Evolutionary conservation across 768 basidiomycete genomes (phyloP), one percentile per base, ranked within the genome.

Genomic region (Multifurca ochricompacta): DNA sequence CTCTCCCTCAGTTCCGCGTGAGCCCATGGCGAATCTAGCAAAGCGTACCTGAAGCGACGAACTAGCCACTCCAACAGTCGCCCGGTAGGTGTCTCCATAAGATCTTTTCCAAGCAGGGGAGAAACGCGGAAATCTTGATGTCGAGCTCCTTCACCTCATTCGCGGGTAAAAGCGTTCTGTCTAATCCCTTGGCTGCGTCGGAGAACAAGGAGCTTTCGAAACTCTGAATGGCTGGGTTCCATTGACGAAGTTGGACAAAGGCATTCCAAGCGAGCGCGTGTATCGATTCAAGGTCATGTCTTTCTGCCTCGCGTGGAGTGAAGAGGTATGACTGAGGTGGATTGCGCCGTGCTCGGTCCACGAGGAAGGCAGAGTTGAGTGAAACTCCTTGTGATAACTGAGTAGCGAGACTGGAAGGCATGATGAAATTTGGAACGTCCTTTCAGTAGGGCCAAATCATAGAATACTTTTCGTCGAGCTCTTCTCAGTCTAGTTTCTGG

Each of bases 51-150:
- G 70, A 97, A 96, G 53, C 93, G 75, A 63, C 90, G 75, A 3
- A 98, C 91, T 23, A 98, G 78, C 95, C 95, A 99, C 64, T 99
- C 96, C 25, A 99, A 65, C 8, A 90, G 79, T 67, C 87, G 92
- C 18, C 82, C 84, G 0, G 90, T 79, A 0, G 91, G 87, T 31
- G 80, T 73, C 36, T 95, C 84, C 71, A 91, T 75, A 39, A 98
- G 68, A 74, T 87, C 89, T 8, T 83, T 85, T 2, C 90, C 89
- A 14, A 99, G 73, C 39, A 85, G 67, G 37, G 77, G 69, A 97
- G 64, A 62, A 91, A 87, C 6, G 71, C 71, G 19, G 74, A 73
- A 52, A 98, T 73, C 4, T 72, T 69, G 16, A 53, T 67, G 67
- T 94, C 78, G 62, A 99, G 71, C 58, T 79, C 75, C 18, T 72